phyloP scores from a whole-genome alignment of 148 eudicot species.

The Rhododendron kiyosumense region DNA sequence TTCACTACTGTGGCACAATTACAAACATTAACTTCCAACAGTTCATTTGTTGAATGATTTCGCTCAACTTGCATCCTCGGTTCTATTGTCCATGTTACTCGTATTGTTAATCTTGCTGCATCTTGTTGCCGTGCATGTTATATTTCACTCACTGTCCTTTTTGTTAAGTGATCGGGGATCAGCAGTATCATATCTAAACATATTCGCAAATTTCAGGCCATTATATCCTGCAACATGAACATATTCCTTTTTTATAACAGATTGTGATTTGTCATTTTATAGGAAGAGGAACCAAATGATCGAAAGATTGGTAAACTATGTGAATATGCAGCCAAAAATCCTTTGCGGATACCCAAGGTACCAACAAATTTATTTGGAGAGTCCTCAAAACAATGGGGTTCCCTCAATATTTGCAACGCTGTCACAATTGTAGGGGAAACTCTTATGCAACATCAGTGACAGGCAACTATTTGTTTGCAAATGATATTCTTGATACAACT shows the following conservation, averaged over 20 bases:
- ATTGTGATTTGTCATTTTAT: slow-evolving; percentile 3
- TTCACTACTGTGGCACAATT: background rate
- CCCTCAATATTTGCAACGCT: background rate
- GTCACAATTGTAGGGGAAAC: background rate
- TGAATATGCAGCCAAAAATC: slow-evolving; percentile 93
- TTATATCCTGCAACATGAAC: background rate
- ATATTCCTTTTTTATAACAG: background rate
- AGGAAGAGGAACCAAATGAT: slow-evolving; percentile 89
- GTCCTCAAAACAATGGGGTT: background rate
- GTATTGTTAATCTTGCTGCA: background rate
- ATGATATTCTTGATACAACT: background rate
- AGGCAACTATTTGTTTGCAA: background rate
- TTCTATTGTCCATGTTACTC: background rate
- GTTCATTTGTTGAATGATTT: background rate
- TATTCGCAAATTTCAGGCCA: background rate
- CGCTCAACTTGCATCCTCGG: background rate
- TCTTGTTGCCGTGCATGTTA: background rate
- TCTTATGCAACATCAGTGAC: background rate
- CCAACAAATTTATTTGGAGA: background rate
- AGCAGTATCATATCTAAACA: background rate
- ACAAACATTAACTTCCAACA: background rate
- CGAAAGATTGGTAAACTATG: slow-evolving; percentile 89
- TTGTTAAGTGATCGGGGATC: background rate
- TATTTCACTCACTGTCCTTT: background rate
- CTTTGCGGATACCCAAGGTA: slow-evolving; percentile 95